phyloP scores from a whole-genome alignment of 164 flowering plant genomes.

The Vitis vinifera region DNA sequence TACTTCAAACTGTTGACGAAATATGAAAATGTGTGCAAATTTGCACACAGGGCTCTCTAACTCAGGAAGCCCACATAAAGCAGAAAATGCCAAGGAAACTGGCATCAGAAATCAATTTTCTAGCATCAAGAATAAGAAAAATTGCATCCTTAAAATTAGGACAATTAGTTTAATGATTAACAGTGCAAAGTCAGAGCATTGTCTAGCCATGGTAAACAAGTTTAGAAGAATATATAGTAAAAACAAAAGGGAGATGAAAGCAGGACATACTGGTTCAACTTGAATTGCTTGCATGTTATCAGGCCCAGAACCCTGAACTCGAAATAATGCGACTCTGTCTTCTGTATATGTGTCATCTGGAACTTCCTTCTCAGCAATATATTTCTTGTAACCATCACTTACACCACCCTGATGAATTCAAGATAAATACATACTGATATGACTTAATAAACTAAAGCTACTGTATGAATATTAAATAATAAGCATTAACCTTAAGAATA shows the following conservation, averaged over 20 bases:
- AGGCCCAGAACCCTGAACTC: conserved; percentile 97
- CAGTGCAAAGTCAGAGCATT: too few relatives aligned
- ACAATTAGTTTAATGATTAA: too few relatives aligned
- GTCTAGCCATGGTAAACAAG: background rate
- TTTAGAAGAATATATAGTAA: background rate
- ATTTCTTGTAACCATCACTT: conserved; percentile 80
- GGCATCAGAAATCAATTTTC: too few relatives aligned
- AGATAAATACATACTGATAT: conserved; percentile 8
- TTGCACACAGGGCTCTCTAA: too few relatives aligned
- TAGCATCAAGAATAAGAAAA: too few relatives aligned
- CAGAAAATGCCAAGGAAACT: too few relatives aligned
- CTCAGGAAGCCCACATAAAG: too few relatives aligned
- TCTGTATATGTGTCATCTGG: conserved; percentile 83
- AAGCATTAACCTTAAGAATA: background rate
- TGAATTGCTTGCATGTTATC: conserved; percentile 99
- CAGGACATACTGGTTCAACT: conserved; percentile 70
- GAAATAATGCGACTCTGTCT: conserved; percentile 83
- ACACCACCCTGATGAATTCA: conserved; percentile 80
- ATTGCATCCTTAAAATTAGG: too few relatives aligned
- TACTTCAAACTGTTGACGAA: too few relatives aligned
- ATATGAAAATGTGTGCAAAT: too few relatives aligned
- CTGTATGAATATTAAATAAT: background rate
- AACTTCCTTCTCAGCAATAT: conserved; percentile 60
- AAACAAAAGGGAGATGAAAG: conserved; percentile 6
- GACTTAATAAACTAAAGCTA: conserved; percentile 1